Evolutionary conservation across 306 rosid species (phyloP), one percentile per base, ranked within the genome.

Genomic region (Nissolia schottii): DNA sequence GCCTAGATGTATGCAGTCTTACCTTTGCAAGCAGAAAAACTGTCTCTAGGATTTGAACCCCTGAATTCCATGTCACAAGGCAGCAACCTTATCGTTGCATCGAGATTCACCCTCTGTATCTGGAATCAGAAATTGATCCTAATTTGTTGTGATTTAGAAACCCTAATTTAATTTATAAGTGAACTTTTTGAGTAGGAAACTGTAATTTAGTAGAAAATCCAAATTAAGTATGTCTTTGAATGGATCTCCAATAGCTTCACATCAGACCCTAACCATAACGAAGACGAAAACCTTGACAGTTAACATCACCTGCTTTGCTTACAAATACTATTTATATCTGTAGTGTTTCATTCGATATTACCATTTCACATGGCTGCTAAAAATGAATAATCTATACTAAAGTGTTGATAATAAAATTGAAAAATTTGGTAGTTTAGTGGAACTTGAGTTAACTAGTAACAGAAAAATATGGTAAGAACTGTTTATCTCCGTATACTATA

Each of bases 151-250:
- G 20, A 55, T 43, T 24, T 55, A 71, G 32, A 29, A 63, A 16
- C 54, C 63, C 62, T 71, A 23, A 56, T 20, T 45, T 32, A 32
- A 32, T 16, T 38, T 53, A 12, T 6, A 34, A 15, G 54, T 16
- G 37, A 62, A 71, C 53, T 16, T 54, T 13, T 32, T 58, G 51
- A 55, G 29, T 55, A 25, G 57, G 34, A 28, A 46, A 13, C 35
- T 78, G 51, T 41, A 56, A 29, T 78, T 78, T 43, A 64, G 20
- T 55, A 13, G 69, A 68, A 32, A 64, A 56, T 48, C 28, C 25
- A 18, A 54, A 27, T 43, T 23, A 41, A 15, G 55, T 41, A 15
- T 70, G 48, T 69, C 46, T 34, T 16, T 51, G 59, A 49, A n/a
- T 6, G 29, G 4, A 5, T 28, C 50, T 50, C 29, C 25, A 32